Percentiles rank a stretch among this genome's conserved stretches.
These are phyloP conservation scores for Striga hermonthica DNA, from an alignment of 305 asterid genomes.

Conservation along the genomic window DNA sequence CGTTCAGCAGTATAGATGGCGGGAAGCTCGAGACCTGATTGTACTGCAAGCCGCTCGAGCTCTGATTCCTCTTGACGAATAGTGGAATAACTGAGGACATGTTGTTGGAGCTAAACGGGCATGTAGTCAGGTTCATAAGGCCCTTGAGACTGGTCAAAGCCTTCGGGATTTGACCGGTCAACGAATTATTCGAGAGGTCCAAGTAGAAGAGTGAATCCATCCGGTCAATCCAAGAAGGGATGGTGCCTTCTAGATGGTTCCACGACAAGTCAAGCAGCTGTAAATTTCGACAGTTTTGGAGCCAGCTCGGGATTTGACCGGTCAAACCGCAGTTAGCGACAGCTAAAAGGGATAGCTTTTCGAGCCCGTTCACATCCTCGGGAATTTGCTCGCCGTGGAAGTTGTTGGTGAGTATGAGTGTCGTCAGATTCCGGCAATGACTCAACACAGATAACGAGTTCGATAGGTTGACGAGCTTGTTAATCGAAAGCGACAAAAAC, in stretches of 20 bases:
- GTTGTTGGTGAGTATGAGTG: conserved; percentile 73
- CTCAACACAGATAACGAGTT: conserved; percentile 63
- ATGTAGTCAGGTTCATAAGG: conserved; percentile 51
- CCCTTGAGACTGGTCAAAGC: conserved; percentile 63
- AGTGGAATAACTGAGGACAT: conserved; percentile 69
- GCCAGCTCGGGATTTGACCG: conserved; percentile 77
- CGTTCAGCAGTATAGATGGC: conserved; percentile 72
- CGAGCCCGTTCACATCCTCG: conserved; percentile 47
- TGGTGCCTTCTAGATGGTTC: conserved; percentile 68
- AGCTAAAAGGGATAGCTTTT: conserved; percentile 61
- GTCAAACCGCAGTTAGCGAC: conserved; percentile 73
- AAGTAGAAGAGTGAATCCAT: conserved; percentile 76
- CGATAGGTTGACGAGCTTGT: conserved; percentile 56
- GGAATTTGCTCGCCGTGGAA: conserved; percentile 87
- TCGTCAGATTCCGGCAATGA: conserved; percentile 61
- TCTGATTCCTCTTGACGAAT: conserved; percentile 75
- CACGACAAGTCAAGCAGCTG: conserved; percentile 91
- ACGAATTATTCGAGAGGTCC: conserved; percentile 85
- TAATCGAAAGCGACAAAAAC: conserved; percentile 68
- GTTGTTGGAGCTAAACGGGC: conserved; percentile 41
- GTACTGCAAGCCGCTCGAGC: conserved; percentile 76
- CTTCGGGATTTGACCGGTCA: conserved; percentile 66
- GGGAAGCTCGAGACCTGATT: conserved; percentile 91
- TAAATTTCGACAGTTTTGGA: conserved; percentile 57
- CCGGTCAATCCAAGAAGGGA: conserved; percentile 74